A percentile compares a stretch with the other conserved stretches of the same genome.
These are phyloP conservation scores for Glycine latifolia DNA, from an alignment of 306 rosid genomes.

Conservation along the genomic window DNA sequence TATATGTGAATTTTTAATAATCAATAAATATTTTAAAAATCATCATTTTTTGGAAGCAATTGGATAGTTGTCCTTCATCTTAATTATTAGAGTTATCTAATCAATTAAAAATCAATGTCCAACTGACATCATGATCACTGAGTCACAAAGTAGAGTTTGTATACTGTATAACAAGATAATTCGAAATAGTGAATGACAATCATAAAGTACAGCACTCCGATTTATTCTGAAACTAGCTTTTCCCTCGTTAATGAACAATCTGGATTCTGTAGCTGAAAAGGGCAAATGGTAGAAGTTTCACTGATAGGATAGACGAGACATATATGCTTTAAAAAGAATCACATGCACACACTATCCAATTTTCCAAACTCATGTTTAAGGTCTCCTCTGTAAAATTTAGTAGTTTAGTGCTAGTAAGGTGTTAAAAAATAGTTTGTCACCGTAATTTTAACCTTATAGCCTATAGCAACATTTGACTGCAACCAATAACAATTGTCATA, in stretches of 20 bases:
- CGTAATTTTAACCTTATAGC: too few relatives aligned
- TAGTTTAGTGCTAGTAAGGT: not conserved
- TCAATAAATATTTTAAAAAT: not conserved
- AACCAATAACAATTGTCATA: too few relatives aligned
- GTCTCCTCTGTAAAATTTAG: too few relatives aligned
- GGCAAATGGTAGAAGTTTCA: slow-evolving; percentile 20
- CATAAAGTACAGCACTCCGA: slow-evolving; percentile 17
- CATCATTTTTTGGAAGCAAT: not conserved
- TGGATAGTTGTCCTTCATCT: not conserved
- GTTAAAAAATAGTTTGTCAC: too few relatives aligned
- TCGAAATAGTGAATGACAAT: slow-evolving; percentile 13
- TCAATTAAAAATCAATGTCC: slow-evolving; percentile 39
- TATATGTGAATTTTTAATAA: not conserved
- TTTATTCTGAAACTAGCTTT: slow-evolving; percentile 20
- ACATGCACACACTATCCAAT: not conserved
- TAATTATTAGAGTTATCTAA: slow-evolving; percentile 31
- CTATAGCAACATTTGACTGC: too few relatives aligned
- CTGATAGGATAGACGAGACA: not conserved
- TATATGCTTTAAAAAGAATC: not conserved
- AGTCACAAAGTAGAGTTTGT: slow-evolving; percentile 18
- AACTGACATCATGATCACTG: slow-evolving; percentile 42
- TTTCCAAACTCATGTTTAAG: not conserved
- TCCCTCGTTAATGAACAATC: slow-evolving; percentile 15
- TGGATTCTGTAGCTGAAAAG: not conserved
- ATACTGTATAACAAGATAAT: slow-evolving; percentile 10